Base-by-base conservation (phyloP, 1,284 basidiomycete species). In the Anthracocystis setariae region DNA sequence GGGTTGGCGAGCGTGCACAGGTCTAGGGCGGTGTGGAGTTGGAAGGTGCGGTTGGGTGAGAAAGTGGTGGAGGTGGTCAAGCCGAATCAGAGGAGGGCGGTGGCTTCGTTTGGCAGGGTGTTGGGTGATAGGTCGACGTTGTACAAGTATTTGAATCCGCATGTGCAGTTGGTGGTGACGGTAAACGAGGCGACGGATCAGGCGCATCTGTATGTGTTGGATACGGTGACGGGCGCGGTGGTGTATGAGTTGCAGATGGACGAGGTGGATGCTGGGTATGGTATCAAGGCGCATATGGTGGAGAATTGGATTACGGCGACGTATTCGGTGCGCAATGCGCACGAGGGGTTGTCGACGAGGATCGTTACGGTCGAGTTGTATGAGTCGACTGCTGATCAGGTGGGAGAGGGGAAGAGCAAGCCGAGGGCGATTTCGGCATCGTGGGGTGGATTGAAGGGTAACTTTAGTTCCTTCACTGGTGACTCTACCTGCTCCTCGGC, bases 231-330 rank as follows among this genome's bases (percentile, higher is more conserved):
- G 64, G 94, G 95, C 2, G 88, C 86, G 0, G 84, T 91, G 3
- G 73, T 94, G 1, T 93, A 65, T 67, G 77, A 76, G 50, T 33
- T 65, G 47, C 43, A 47, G 49, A 55, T 76, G 47, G 69, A 72
- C 13, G 48, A 79, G 18, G 76, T 86, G 17, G 79, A 79, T 4
- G 62, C 77, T 29, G 66, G 82, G 20, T n/a, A 85, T 81, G 39
- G 84, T 64, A 24, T 94, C 10, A 87, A 89, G 67, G 89, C 89
- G 15, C 85, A 86, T 8, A 85, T 95, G 67, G 87, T 88, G 17
- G 94, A 98, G 84, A 97, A 98, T 82, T 98, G 95, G 94, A 84
- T 98, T 52, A 90, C 94, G 18, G 93, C 93, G 84, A 87, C 90
- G 51, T 95, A 84, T 80, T 66, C 79, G 8, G 83, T 83, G 23